Conservation (phyloP, 2,329 filamentous ascomycete genomes). For the Sporothrix protearum region DNA sequence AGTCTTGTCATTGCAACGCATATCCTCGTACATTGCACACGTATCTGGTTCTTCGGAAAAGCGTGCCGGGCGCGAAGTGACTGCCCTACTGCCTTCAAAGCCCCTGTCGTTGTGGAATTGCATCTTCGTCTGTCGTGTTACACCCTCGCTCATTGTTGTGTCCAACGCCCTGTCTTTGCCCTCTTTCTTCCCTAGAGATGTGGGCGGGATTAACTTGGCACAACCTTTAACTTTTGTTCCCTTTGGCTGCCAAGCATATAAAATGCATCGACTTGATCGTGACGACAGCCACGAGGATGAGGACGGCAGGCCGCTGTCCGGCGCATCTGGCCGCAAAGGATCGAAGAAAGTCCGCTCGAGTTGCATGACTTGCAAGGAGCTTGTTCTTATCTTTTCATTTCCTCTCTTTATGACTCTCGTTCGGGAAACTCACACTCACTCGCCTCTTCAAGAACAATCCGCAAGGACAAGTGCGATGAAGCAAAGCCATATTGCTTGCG, state of each 20-base stretch:
- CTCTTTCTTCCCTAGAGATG: background rate
- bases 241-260: background rate
- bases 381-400: too few relatives aligned
- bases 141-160: background rate
- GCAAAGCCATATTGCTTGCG: slow-evolving; percentile 50
- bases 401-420: background rate
- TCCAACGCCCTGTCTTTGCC: background rate
- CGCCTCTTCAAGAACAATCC: slow-evolving; percentile 39
- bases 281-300: background rate
- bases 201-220: too few relatives aligned
- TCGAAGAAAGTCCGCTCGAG: slow-evolving; percentile 48
- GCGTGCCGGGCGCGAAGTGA: background rate
- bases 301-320: background rate
- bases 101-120: background rate
- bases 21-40: background rate
- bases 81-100: background rate
- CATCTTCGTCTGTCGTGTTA: background rate
- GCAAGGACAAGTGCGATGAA: slow-evolving; percentile 58
- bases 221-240: background rate
- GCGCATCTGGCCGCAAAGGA: slow-evolving; percentile 36
- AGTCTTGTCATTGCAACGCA: background rate
- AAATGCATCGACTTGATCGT: background rate
- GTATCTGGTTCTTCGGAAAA: background rate
- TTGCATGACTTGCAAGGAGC: slow-evolving; percentile 57
- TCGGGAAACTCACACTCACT: background rate